A percentile compares a stretch with the other conserved stretches of the same genome.
These are phyloP conservation scores for Sclerotiophoma versabilis DNA, from an alignment of 2,329 filamentous ascomycete genomes.

Conservation along the genomic window DNA sequence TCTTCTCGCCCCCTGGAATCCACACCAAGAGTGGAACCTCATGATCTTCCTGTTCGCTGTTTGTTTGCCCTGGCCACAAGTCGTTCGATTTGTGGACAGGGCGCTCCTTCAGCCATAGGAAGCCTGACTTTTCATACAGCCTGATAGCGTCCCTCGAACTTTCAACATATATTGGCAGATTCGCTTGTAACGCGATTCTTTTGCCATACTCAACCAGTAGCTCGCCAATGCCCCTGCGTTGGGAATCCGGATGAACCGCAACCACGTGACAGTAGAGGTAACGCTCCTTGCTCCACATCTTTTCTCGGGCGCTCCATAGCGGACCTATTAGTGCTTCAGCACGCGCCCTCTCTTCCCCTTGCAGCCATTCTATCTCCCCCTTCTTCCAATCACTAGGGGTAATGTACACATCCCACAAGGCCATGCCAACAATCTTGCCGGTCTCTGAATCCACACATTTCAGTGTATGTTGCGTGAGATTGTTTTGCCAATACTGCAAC, in stretches of 20 bases:
- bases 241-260: constrained; percentile 53
- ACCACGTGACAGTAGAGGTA: constrained; percentile 51
- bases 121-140: constrained; percentile 59
- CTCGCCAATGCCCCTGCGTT: constrained; percentile 54
- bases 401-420: constrained; percentile 55
- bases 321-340: constrained; percentile 55
- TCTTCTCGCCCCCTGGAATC: constrained; percentile 20
- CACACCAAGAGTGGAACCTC: constrained; percentile 28
- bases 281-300: constrained; percentile 29
- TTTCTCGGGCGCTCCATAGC: constrained; percentile 39
- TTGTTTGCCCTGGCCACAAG: constrained; percentile 38
- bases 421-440: constrained; percentile 57
- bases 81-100: constrained; percentile 51
- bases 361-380: constrained; percentile 56
- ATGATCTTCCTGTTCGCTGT: constrained; percentile 9
- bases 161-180: constrained; percentile 58
- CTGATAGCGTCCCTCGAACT: constrained; percentile 52
- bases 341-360: constrained; percentile 53
- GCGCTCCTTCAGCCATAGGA: constrained; percentile 50
- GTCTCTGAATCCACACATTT: constrained; percentile 57
- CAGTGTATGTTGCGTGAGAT: constrained; percentile 55
- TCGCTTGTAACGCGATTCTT: constrained; percentile 41
- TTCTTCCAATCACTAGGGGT: constrained; percentile 54
- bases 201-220: constrained; percentile 53
- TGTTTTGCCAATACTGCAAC: constrained; percentile 50